Conservation (phyloP, 306 rosid species). For the cucumber (Cucumis sativus) region Cucumber_9930_V3 NC_026659.2:28745001-28745500, state of each 20-base stretch:
- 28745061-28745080: neutral
- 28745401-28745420: neutral
- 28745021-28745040: constrained; percentile 23
- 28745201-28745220: neutral
- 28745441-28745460: neutral
- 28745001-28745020: constrained; percentile 98
- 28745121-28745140: neutral
- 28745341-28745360: neutral
- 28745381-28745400: neutral
- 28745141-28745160: neutral
- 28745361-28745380: neutral
- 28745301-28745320: neutral
- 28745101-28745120: neutral
- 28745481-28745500: neutral
- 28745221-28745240: neutral
- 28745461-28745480: neutral
- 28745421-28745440: neutral
- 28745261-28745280: neutral
- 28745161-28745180: neutral
- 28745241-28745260: neutral
- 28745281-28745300: neutral
- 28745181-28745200: neutral
- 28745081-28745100: neutral
- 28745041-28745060: neutral
- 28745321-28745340: neutral